phyloP scores from a whole-genome alignment of 148 eudicot genomes.

The Vaccinium darrowii region DNA sequence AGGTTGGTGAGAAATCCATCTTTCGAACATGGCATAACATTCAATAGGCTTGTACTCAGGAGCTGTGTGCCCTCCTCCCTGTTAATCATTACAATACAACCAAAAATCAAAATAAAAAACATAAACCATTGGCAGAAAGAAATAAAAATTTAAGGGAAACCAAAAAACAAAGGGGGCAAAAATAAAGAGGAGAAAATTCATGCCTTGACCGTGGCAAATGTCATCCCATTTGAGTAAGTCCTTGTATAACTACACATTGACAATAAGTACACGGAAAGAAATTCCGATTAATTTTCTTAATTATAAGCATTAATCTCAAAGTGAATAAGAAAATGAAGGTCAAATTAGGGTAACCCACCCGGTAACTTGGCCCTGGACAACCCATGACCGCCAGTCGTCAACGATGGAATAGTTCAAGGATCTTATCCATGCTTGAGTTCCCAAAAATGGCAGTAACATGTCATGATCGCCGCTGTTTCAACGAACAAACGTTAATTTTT shows the following conservation, averaged over 20 bases:
- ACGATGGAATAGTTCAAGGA: slow-evolving; percentile 8
- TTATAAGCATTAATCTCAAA: background rate
- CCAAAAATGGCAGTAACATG: slow-evolving; percentile 19
- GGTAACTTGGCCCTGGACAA: slow-evolving; percentile 26
- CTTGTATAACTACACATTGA: slow-evolving; percentile 27
- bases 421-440: slow-evolving; percentile 22
- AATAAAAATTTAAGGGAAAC: background rate
- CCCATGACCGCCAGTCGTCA: slow-evolving; percentile 33
- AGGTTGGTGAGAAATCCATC: background rate
- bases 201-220: slow-evolving; percentile 42
- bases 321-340: background rate
- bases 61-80: slow-evolving; percentile 9
- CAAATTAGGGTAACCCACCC: slow-evolving; percentile 21
- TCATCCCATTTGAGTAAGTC: slow-evolving; percentile 32
- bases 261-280: background rate
- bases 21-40: background rate
- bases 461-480: slow-evolving; percentile 27
- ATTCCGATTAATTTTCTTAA: background rate
- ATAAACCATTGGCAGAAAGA: background rate
- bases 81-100: background rate
- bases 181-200: background rate
- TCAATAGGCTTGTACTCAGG: background rate
- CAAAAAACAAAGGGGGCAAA: background rate
- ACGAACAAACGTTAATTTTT: background rate
- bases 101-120: background rate